Percentiles rank a stretch among this genome's conserved stretches.
Conservation (phyloP, 2,329 filamentous ascomycete genomes). For the Pyrenophora teres region DNA sequence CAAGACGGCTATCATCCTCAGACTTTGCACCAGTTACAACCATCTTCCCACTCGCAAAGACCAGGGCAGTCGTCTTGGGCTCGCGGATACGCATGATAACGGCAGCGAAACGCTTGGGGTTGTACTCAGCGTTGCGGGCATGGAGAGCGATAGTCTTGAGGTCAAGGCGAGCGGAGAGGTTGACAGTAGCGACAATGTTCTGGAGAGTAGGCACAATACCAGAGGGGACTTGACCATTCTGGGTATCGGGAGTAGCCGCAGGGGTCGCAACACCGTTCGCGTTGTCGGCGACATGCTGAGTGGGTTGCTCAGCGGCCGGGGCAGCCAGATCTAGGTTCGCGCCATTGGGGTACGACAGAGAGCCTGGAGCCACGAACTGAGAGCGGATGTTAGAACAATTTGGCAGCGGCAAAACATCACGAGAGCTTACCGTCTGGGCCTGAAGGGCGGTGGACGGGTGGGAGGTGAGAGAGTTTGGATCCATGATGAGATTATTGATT, state of each 20-base stretch:
- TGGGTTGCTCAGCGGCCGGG: constrained; percentile 73
- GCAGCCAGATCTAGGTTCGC: constrained; percentile 79
- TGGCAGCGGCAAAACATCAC: constrained; percentile 27
- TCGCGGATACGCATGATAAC: constrained; percentile 99
- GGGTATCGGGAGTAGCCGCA: constrained; percentile 81
- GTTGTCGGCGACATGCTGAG: constrained; percentile 55
- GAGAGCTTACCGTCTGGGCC: constrained; percentile 70
- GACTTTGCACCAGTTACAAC: constrained; percentile 98
- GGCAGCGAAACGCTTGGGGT: constrained; percentile 98
- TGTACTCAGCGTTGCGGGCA: constrained; percentile 97
- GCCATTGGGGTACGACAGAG: constrained; percentile 84
- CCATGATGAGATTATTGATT: constrained; percentile 65
- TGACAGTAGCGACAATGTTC: constrained; percentile 98
- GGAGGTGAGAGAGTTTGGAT: constrained; percentile 74
- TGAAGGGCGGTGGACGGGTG: constrained; percentile 90
- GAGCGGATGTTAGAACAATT: constrained; percentile 29
- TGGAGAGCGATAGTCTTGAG: constrained; percentile 98
- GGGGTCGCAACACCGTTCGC: constrained; percentile 81
- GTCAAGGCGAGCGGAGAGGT: constrained; percentile 97
- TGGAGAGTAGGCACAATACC: constrained; percentile 64
- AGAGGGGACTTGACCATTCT: constrained; percentile 65
- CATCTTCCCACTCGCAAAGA: constrained; percentile 99
- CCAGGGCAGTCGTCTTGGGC: constrained; percentile 95
- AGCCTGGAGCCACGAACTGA: constrained; percentile 80
- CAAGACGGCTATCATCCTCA: constrained; percentile 96